These are phyloP conservation scores for Venturia oleaginea DNA, from an alignment of 2,329 filamentous ascomycete genomes.

Conservation along the genomic window DNA sequence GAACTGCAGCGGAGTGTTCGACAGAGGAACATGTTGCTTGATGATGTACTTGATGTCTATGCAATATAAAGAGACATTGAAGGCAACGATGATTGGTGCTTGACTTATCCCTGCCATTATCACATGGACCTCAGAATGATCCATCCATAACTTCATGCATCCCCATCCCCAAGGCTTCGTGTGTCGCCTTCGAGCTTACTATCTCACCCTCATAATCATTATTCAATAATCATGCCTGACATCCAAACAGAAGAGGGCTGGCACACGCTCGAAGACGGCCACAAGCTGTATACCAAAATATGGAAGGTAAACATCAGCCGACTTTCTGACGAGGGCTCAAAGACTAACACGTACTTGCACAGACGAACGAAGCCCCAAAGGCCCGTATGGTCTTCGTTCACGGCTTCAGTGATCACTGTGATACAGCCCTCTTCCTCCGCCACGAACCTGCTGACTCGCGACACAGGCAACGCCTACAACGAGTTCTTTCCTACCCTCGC, in stretches of 20 bases:
- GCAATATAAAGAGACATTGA: background rate
- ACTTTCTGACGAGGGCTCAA: background rate
- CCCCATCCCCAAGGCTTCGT: background rate
- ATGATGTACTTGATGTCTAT: background rate
- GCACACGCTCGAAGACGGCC: conserved; percentile 43
- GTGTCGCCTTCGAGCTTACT: background rate
- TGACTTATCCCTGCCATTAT: background rate
- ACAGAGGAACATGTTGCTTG: background rate
- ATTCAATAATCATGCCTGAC: conserved; percentile 6
- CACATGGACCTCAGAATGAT: conserved; percentile 1
- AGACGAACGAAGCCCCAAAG: conserved; percentile 49
- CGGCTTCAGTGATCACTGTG: conserved; percentile 76
- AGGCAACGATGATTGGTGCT: background rate
- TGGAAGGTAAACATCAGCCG: conserved; percentile 40
- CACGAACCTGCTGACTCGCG: conserved; percentile 31
- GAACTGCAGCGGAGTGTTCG: background rate
- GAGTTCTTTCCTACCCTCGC: conserved; percentile 64
- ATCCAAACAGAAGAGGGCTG: conserved; percentile 42
- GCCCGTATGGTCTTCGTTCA: conserved; percentile 78
- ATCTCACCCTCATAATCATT: background rate
- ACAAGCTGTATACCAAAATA: conserved; percentile 51
- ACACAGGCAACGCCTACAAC: conserved; percentile 53
- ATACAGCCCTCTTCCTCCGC: conserved; percentile 16
- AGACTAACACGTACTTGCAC: background rate
- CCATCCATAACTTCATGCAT: background rate